phyloP scores from a whole-genome alignment of 192 early-diverging fungal genomes.

The Podila epicladia region DNA sequence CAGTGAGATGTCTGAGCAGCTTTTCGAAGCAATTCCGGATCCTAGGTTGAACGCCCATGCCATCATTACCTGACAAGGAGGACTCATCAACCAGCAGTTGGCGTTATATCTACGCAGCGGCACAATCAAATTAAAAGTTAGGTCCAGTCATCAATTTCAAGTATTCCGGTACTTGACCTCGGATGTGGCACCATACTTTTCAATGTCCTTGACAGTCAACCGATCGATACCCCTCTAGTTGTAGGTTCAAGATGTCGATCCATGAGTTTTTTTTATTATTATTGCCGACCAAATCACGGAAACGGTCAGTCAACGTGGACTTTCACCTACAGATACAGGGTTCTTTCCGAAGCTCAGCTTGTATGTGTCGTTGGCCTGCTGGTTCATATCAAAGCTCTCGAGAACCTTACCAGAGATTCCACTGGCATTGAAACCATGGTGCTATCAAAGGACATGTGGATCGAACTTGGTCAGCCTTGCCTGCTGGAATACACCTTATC shows the following conservation, averaged over 20 bases:
- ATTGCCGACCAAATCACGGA: slow-evolving; percentile 36
- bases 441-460: slow-evolving; percentile 49
- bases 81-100: slow-evolving; percentile 89
- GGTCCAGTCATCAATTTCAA: too few species aligned
- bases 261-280: slow-evolving; percentile 7
- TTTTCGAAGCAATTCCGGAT: too few species aligned
- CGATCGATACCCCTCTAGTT: slow-evolving; percentile 59
- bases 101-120: slow-evolving; percentile 61
- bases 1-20: too few species aligned
- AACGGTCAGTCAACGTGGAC: background rate
- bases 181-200: slow-evolving; percentile 28
- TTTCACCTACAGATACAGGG: slow-evolving; percentile 43
- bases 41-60: background rate
- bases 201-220: slow-evolving; percentile 56
- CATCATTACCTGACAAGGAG: slow-evolving; percentile 85
- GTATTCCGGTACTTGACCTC: too few species aligned
- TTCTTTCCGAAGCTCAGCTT: slow-evolving; percentile 67
- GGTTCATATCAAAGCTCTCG: slow-evolving; percentile 90
- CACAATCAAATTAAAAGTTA: too few species aligned
- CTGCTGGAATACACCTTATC: background rate
- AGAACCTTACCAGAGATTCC: slow-evolving; percentile 66
- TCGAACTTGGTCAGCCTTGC: too few species aligned
- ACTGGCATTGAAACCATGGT: slow-evolving; percentile 79
- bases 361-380: slow-evolving; percentile 82
- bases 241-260: background rate